Evolutionary conservation across 768 basidiomycete genomes (phyloP).

Genomic region (Phylloporus sp.): DNA sequence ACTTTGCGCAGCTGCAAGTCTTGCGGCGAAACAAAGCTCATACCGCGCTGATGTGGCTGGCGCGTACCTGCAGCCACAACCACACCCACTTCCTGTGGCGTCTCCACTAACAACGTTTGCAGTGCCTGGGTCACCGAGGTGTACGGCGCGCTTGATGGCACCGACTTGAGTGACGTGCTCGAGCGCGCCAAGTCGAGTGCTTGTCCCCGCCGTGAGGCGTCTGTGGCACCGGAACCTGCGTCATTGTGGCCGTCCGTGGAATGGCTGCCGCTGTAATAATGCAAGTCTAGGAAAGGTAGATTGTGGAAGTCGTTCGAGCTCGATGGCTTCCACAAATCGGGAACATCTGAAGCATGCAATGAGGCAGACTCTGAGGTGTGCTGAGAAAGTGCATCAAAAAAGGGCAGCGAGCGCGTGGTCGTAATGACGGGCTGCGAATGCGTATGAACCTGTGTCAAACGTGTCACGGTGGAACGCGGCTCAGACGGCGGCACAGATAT

Average conservation of each 20-base stretch:
- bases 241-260: slow-evolving; percentile 28
- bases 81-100: slow-evolving; percentile 8
- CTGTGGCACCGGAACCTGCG: slow-evolving; percentile 18
- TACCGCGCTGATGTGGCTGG: slow-evolving; percentile 42
- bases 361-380: slow-evolving; percentile 20
- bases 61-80: slow-evolving; percentile 8
- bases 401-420: slow-evolving; percentile 33
- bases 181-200: slow-evolving; percentile 50
- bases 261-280: slow-evolving; percentile 50
- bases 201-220: slow-evolving; percentile 39
- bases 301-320: slow-evolving; percentile 38
- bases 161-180: slow-evolving; percentile 27
- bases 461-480: slow-evolving; percentile 39
- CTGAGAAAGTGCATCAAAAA: slow-evolving; percentile 28
- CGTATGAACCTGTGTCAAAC: slow-evolving; percentile 31
- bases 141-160: slow-evolving; percentile 22
- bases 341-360: slow-evolving; percentile 17
- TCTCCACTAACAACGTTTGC: slow-evolving; percentile 26
- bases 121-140: slow-evolving; percentile 31
- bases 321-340: slow-evolving; percentile 31
- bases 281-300: slow-evolving; percentile 69
- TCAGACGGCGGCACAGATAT: slow-evolving; percentile 59
- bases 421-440: slow-evolving; percentile 36
- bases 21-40: slow-evolving; percentile 51
- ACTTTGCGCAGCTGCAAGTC: slow-evolving; percentile 46